Evolutionary conservation across 2,329 filamentous ascomycete species (phyloP).

Genomic region (Biscogniauxia sp.): DNA sequence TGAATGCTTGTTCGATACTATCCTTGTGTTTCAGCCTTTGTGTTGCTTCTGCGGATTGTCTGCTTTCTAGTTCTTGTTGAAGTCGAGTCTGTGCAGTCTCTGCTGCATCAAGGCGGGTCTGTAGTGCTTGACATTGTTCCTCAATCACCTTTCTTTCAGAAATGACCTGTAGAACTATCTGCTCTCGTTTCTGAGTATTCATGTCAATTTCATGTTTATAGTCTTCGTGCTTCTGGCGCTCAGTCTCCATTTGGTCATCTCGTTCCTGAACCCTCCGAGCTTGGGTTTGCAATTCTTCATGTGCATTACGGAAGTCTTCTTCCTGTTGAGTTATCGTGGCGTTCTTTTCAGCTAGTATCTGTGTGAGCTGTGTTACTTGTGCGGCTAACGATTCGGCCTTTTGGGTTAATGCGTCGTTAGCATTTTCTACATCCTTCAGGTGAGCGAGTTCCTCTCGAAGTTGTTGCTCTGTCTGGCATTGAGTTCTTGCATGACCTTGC

Average conservation of each 20-base stretch:
- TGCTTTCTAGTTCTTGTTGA: constrained; percentile 28
- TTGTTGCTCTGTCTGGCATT: constrained; percentile 9
- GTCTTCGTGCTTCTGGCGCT: constrained; percentile 15
- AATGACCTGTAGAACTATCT: constrained; percentile 29
- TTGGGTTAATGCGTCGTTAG: constrained; percentile 7
- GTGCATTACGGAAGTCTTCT: constrained; percentile 9
- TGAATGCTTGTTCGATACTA: constrained; percentile 12
- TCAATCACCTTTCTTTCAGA: constrained; percentile 33
- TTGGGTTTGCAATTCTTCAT: constrained; percentile 15
- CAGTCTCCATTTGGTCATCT: constrained; percentile 14
- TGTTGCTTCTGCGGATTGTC: constrained; percentile 16
- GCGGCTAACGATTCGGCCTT: constrained; percentile 10
- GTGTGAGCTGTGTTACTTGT: constrained; percentile 11
- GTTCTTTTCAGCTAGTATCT: constrained; percentile 17
- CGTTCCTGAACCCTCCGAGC: constrained; percentile 10
- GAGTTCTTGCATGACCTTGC: constrained; percentile 4
- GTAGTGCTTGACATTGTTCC: constrained; percentile 24
- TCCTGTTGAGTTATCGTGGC: constrained; percentile 7
- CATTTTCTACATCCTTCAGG: constrained; percentile 5
- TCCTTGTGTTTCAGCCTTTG: constrained; percentile 14
- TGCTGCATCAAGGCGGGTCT: constrained; percentile 25
- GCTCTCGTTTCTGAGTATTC: constrained; percentile 16
- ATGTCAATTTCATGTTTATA: constrained; percentile 12
- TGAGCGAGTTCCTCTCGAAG: constrained; percentile 13
- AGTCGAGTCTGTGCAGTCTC: constrained; percentile 21